Conservation (phyloP, 2,329 filamentous ascomycete genomes). For the Hymenoscyphus repandus region DNA sequence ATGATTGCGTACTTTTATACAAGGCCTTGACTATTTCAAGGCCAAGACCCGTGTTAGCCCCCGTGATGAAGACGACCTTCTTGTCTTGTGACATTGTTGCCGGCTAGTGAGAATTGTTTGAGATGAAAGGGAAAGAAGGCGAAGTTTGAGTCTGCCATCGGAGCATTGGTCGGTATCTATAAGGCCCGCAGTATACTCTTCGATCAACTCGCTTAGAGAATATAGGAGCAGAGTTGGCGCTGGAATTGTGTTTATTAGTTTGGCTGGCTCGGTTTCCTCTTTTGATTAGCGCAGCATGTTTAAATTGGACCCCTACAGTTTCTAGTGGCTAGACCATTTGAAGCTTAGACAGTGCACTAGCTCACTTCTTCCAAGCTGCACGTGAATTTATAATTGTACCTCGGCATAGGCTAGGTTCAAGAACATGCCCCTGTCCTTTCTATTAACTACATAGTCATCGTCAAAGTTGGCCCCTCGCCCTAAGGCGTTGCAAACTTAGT, state of each 20-base stretch:
- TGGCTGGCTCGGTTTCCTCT: constrained; percentile 16
- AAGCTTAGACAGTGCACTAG: too few relatives aligned
- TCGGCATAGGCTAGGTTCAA: too few relatives aligned
- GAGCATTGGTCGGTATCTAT: constrained; percentile 15
- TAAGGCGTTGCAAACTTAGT: too few relatives aligned
- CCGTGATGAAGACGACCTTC: constrained; percentile 33
- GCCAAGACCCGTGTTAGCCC: constrained; percentile 39
- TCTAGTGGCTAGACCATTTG: too few relatives aligned
- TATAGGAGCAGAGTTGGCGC: constrained; percentile 14
- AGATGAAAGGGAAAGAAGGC: constrained; percentile 15
- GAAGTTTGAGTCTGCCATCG: constrained; percentile 15
- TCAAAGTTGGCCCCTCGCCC: too few relatives aligned
- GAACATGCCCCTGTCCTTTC: too few relatives aligned
- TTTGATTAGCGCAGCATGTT: constrained; percentile 16
- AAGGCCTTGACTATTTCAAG: constrained; percentile 32
- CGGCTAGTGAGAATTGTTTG: constrained; percentile 15
- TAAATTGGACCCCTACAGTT: too few relatives aligned
- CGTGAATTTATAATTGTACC: too few relatives aligned
- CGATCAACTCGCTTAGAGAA: constrained; percentile 15
- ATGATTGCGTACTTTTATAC: constrained; percentile 10
- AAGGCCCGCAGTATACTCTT: constrained; percentile 12
- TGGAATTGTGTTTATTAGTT: constrained; percentile 14
- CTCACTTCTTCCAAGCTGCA: too few relatives aligned
- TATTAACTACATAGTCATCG: too few relatives aligned
- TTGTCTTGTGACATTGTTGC: constrained; percentile 16